phyloP scores from a whole-genome alignment of 495 filamentous ascomycete genomes.

The Annulohypoxylon nitens region DNA sequence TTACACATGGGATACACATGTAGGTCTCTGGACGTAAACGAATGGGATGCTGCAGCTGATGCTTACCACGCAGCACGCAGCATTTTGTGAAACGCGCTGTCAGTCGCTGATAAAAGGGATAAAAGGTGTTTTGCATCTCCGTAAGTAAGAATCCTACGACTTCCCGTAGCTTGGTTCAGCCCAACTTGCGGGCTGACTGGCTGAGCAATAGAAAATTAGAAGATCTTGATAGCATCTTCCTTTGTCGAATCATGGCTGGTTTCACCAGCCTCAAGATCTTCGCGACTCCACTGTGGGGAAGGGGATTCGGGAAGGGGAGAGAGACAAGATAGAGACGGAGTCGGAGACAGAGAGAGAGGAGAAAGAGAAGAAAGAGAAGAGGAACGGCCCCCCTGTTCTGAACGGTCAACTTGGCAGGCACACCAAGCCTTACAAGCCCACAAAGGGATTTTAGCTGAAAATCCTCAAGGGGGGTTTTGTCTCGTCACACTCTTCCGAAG shows the following conservation, averaged over 20 bases:
- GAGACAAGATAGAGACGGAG: too few species aligned
- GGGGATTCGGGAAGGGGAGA: constrained; percentile 6
- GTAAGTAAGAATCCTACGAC: constrained; percentile 33
- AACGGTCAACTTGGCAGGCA: background rate
- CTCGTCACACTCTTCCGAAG: constrained; percentile 4
- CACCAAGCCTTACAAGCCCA: constrained; percentile 35
- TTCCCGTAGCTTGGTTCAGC: constrained; percentile 19
- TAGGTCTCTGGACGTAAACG: background rate
- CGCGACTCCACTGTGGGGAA: constrained; percentile 39
- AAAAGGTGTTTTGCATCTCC: constrained; percentile 23
- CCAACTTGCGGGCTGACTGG: constrained; percentile 23
- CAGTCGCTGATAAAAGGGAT: constrained; percentile 17
- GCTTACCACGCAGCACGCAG: background rate
- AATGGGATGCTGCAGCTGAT: constrained; percentile 7
- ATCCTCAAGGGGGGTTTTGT: constrained; percentile 17
- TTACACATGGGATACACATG: constrained; percentile 5
- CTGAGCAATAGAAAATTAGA: background rate
- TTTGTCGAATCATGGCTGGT: constrained; percentile 18
- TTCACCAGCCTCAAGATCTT: constrained; percentile 43
- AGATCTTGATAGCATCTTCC: background rate
- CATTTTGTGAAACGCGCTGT: background rate
- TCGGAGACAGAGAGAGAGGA: too few species aligned
- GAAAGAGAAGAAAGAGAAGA: constrained; percentile 2
- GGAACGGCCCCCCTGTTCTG: constrained; percentile 4
- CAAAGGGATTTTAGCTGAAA: constrained; percentile 31